A percentile compares a stretch with the other conserved stretches of the same genome.
phyloP scores from a whole-genome alignment of 495 filamentous ascomycete species.

The Stereocaulon alpinum region DNA sequence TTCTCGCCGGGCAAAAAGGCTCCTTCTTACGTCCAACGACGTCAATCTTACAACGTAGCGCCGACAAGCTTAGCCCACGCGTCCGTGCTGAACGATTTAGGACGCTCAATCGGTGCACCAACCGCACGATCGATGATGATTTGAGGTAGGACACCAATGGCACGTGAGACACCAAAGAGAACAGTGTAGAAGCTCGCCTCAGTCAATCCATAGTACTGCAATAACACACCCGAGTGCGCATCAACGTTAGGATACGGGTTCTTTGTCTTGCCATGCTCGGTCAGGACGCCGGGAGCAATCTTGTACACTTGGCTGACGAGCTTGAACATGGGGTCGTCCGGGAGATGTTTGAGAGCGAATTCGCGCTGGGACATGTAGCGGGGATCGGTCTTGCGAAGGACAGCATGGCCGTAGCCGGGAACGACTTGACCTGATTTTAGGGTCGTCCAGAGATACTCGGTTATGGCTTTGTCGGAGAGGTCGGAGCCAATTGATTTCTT shows the following conservation, averaged over 20 bases:
- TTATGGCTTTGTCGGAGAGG: conserved; percentile 89
- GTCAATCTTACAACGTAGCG: conserved; percentile 63
- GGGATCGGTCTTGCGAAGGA: conserved; percentile 98
- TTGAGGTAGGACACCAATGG: conserved; percentile 95
- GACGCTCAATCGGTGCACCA: conserved; percentile 57
- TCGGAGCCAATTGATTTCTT: conserved; percentile 91
- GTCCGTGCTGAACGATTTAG: conserved; percentile 95
- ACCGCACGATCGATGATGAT: conserved; percentile 98
- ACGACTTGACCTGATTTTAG: conserved; percentile 93
- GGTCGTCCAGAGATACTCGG: conserved; percentile 94
- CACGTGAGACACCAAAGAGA: conserved; percentile 95
- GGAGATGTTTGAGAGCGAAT: conserved; percentile 85
- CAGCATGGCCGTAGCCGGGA: conserved; percentile 95
- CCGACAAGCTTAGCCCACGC: conserved; percentile 92
- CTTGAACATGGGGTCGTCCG: conserved; percentile 98
- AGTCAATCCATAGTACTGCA: conserved; percentile 97
- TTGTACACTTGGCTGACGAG: conserved; percentile 99
- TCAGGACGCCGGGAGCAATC: conserved; percentile 94
- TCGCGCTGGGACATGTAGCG: conserved; percentile 96
- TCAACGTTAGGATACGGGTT: conserved; percentile 73
- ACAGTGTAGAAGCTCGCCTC: conserved; percentile 99
- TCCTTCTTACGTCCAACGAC: not conserved
- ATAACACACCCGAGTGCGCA: conserved; percentile 91
- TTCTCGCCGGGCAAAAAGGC: not conserved
- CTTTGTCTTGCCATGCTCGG: conserved; percentile 99